phyloP scores from a whole-genome alignment of 805 yeast genomes.

The Wickerhamomyces tratensis region DNA sequence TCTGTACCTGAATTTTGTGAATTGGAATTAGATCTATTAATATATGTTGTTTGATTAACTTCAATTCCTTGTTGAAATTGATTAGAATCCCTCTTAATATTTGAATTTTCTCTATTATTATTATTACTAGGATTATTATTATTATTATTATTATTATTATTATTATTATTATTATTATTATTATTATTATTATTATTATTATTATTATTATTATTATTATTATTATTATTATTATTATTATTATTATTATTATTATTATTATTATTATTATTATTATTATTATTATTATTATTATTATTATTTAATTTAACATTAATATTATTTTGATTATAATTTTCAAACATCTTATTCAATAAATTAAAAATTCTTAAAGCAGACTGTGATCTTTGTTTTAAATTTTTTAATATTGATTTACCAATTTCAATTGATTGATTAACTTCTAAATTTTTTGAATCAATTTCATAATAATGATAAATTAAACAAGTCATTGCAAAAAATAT shows the following conservation, averaged over 20 bases:
- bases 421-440: conserved; percentile 63
- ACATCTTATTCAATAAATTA: conserved; percentile 64
- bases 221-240: neutral
- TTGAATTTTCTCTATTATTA: too few species aligned
- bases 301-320: conserved; percentile 38
- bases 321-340: conserved; percentile 66
- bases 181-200: neutral
- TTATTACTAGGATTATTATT: neutral
- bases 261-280: neutral
- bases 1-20: conserved; percentile 61
- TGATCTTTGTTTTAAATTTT: conserved; percentile 59
- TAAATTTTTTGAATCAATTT: conserved; percentile 36
- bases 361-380: conserved; percentile 76
- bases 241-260: neutral
- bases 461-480: conserved; percentile 56
- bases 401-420: conserved; percentile 64
- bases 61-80: conserved; percentile 3
- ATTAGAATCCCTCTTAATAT: too few species aligned
- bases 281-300: too few species aligned
- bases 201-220: neutral
- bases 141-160: neutral
- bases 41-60: conserved; percentile 4
- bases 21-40: neutral
- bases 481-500: conserved; percentile 91
- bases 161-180: neutral